These are phyloP conservation scores for Tarenaya hassleriana DNA, from an alignment of 345 rosid species.

Conservation along the genomic window DNA sequence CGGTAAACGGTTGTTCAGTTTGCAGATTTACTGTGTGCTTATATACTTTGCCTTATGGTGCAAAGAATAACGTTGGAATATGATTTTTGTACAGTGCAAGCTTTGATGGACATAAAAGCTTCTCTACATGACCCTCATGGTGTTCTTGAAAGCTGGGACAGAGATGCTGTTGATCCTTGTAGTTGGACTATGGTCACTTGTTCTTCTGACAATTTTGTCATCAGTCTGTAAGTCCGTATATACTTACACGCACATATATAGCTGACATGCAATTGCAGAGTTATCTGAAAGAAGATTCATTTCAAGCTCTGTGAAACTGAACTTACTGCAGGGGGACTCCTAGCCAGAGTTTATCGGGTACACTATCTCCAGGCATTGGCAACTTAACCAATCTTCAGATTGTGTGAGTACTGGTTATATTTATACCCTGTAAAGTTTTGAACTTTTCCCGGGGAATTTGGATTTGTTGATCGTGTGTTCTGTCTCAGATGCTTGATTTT, in stretches of 20 bases:
- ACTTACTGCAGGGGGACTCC: constrained; percentile 68
- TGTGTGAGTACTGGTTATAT: constrained; percentile 47
- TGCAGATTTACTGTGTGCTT: too few relatives aligned
- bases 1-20: too few relatives aligned
- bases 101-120: constrained; percentile 71
- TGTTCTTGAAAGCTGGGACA: constrained; percentile 94
- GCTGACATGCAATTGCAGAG: constrained; percentile 5
- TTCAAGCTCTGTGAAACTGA: constrained; percentile 12
- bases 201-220: constrained; percentile 71
- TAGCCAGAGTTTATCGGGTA: constrained; percentile 88
- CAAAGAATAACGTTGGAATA: too few relatives aligned
- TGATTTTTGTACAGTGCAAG: too few relatives aligned
- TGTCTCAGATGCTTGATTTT: too few relatives aligned
- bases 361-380: constrained; percentile 79
- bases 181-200: constrained; percentile 99
- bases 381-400: constrained; percentile 76
- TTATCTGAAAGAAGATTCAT: neutral
- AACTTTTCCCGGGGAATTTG: constrained; percentile 6
- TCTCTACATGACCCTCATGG: constrained; percentile 79
- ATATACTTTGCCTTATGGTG: too few relatives aligned
- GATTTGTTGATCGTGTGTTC: neutral
- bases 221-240: constrained; percentile 85
- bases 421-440: constrained; percentile 3
- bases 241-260: too few relatives aligned
- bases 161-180: constrained; percentile 96